These are phyloP conservation scores for Pisolithus albus DNA, from an alignment of 768 basidiomycete genomes.

Conservation along the genomic window DNA sequence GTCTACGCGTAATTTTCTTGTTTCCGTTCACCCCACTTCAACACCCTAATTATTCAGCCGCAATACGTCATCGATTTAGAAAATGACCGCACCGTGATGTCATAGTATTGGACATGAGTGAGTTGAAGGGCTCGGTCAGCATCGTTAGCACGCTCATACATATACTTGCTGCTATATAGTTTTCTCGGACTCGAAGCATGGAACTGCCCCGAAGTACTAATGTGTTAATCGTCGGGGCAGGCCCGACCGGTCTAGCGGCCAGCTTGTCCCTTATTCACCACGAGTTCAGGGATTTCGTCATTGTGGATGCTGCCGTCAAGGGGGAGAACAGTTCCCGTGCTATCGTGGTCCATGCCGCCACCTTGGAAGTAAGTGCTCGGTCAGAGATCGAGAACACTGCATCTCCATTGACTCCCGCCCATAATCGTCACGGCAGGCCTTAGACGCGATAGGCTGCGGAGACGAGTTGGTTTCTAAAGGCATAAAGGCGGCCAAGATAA, in stretches of 20 bases:
- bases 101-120: no score
- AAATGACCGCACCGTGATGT: no score
- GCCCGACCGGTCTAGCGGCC: conserved; percentile 34
- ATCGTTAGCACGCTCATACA: background rate
- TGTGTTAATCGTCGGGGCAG: conserved; percentile 34
- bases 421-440: conserved; percentile 29
- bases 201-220: conserved; percentile 31
- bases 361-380: conserved; percentile 39
- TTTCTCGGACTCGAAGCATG: conserved; percentile 4
- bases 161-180: background rate
- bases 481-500: conserved; percentile 22
- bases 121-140: no score
- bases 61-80: no score
- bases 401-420: conserved; percentile 14
- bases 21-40: no score
- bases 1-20: no score
- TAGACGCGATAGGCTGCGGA: conserved; percentile 38
- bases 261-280: conserved; percentile 41
- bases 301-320: conserved; percentile 34
- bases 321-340: conserved; percentile 38
- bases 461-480: conserved; percentile 34
- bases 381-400: background rate
- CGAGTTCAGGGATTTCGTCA: conserved; percentile 34
- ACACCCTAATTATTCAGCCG: background rate
- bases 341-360: conserved; percentile 42